Conservation (phyloP, 352 stramenopile genomes). For the Globisporangium cylindrosporum region DNA sequence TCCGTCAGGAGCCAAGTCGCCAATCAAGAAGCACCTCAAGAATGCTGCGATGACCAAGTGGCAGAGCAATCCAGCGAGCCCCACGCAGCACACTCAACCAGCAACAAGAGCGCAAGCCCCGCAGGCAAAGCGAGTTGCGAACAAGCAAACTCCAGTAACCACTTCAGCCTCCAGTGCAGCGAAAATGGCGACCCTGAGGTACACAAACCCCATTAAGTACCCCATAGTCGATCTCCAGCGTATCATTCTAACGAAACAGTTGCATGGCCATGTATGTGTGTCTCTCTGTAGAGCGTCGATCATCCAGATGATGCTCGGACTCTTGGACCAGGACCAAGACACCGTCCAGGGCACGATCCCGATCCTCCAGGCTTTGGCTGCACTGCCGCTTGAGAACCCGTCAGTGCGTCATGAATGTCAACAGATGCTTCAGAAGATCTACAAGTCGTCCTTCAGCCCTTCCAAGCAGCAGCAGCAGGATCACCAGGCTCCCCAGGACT, state of each 20-base stretch:
- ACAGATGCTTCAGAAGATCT: slow-evolving; percentile 34
- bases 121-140: background rate
- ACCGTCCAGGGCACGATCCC: slow-evolving; percentile 42
- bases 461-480: background rate
- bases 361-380: slow-evolving; percentile 42
- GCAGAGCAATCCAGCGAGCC: background rate
- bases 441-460: slow-evolving; percentile 6
- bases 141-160: background rate
- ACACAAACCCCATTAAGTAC: background rate
- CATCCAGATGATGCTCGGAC: slow-evolving; percentile 46
- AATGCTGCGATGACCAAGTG: slow-evolving; percentile 18
- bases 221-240: slow-evolving; percentile 7
- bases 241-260: background rate
- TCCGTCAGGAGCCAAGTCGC: slow-evolving; percentile 27
- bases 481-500: background rate
- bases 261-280: background rate
- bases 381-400: slow-evolving; percentile 40
- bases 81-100: background rate
- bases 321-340: slow-evolving; percentile 58
- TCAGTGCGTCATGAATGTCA: slow-evolving; percentile 39
- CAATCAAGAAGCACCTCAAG: slow-evolving; percentile 58
- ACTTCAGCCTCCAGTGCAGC: background rate
- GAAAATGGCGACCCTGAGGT: slow-evolving; percentile 8
- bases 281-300: slow-evolving; percentile 36
- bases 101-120: background rate